These are phyloP conservation scores for Cantharellus cinnabarinus DNA, from an alignment of 768 basidiomycete genomes.

Conservation along the genomic window DNA sequence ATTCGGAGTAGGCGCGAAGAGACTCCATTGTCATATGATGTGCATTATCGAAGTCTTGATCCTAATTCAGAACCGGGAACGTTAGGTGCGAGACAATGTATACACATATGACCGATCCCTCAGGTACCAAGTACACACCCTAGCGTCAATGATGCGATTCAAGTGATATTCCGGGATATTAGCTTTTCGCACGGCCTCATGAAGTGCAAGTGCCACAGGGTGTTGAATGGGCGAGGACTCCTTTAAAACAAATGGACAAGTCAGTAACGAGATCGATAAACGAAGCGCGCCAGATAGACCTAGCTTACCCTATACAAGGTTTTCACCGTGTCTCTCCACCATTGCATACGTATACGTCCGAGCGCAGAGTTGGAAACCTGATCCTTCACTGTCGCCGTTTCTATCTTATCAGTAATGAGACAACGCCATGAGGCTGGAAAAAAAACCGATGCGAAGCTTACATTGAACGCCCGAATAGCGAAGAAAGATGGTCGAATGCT, in stretches of 20 bases:
- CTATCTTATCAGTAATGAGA: conserved; percentile 29
- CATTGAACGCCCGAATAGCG: conserved; percentile 67
- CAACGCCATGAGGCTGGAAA: conserved; percentile 8
- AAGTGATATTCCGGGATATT: conserved; percentile 55
- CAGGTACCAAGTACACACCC: conserved; percentile 26
- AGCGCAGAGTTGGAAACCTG: conserved; percentile 49
- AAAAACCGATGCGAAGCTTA: conserved; percentile 19
- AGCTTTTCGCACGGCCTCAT: conserved; percentile 29
- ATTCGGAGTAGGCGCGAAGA: conserved; percentile 53
- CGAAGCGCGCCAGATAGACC: neutral
- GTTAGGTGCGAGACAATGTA: neutral
- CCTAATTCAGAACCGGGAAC: conserved; percentile 21
- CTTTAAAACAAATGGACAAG: conserved; percentile 10
- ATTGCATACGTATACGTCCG: conserved; percentile 71
- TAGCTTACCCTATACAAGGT: conserved; percentile 35
- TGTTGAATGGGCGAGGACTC: conserved; percentile 61
- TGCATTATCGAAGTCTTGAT: conserved; percentile 42
- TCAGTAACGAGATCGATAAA: neutral
- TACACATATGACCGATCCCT: no score
- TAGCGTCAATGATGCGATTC: conserved; percentile 65
- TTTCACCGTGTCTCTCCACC: conserved; percentile 69
- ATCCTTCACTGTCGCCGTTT: conserved; percentile 60
- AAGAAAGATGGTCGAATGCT: conserved; percentile 45
- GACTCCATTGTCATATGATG: conserved; percentile 48
- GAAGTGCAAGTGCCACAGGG: conserved; percentile 57